Conservation (phyloP, 2,329 filamentous ascomycete genomes). For the Dryadomyces quercivorus region DNA sequence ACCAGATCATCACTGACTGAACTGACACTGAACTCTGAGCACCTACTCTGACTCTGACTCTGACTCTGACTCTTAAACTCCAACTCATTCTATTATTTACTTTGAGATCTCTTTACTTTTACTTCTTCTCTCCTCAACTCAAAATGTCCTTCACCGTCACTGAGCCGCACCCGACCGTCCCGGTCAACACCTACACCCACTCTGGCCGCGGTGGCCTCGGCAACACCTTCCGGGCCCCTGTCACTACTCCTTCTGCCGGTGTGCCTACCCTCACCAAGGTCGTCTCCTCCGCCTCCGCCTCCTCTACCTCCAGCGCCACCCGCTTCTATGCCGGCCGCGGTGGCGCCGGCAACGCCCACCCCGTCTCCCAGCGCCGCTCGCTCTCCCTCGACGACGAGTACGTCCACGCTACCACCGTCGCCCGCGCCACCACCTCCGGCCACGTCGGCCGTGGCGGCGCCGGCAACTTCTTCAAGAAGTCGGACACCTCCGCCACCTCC, state of each 20-base stretch:
- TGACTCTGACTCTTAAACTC: not conserved
- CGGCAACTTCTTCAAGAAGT: conserved; percentile 35
- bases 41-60: not conserved
- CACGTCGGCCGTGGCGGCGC: conserved; percentile 54
- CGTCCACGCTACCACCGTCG: conserved; percentile 38
- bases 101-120: not conserved
- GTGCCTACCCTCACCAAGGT: conserved; percentile 33
- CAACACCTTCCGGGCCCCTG: conserved; percentile 37
- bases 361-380: conserved; percentile 38
- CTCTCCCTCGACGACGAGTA: conserved; percentile 59
- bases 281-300: conserved; percentile 29
- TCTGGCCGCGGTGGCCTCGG: conserved; percentile 44
- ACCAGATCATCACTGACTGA: not conserved
- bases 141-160: conserved; percentile 33
- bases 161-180: conserved; percentile 35
- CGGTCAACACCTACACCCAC: conserved; percentile 34
- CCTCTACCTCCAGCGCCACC: conserved; percentile 27
- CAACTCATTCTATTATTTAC: no score
- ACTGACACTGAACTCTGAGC: no score
- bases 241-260: conserved; percentile 33
- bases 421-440: conserved; percentile 38
- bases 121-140: conserved; percentile 4
- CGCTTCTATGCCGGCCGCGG: conserved; percentile 56
- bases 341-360: conserved; percentile 52
- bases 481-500: no score